Base-by-base conservation (phyloP, 2,329 filamentous ascomycete genomes). In the Fusarium anguioides region DNA sequence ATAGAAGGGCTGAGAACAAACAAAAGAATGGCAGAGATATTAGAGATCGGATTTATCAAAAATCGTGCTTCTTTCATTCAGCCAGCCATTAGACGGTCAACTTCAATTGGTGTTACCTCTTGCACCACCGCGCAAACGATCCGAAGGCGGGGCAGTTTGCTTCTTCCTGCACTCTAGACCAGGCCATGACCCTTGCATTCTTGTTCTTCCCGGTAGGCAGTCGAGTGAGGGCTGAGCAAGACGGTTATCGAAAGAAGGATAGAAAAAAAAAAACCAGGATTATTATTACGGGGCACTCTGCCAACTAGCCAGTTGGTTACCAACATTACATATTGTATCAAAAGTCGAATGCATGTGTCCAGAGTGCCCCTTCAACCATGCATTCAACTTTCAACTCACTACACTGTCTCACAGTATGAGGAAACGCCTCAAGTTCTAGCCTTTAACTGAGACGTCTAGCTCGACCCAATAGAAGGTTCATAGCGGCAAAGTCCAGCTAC, bases 381-480 rank as follows among this genome's bases (percentile, higher is more conserved):
- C 37, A 57, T 48, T 35, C 17, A 31, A 36, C 40, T 8, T 24
- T 24, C 14, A 23, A 57, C n/a, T 40, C 37, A 57, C 61, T 40
- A 39, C 64, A 66, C 49, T 61, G 60, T 61, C 37, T 56, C 64
- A 58, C 60, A 62, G 55, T 66, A 58, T 50, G 60, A 66, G 55
- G n/a, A 61, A 65, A 44, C 65, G 51, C 66, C 47, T 29, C 29
- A 36, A 56, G 46, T 39, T 51, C 33, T 65, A 36, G 60, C 29
- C 40, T 47, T 41, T 54, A 46, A 65, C 33, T 39, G 54, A 62
- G 64, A 66, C 39, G 33, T 48, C 17, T 52, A 36, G 40, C 42
- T 66, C 56, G 44, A 29, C 23, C 65, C 65, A 68, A 68, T 68
- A 44, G 33, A 48, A 51, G 41, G n/a, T 27, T 35, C 15, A 49